phyloP scores from a whole-genome alignment of 1,139 yeast species.

The Candida labiduridarum region DNA sequence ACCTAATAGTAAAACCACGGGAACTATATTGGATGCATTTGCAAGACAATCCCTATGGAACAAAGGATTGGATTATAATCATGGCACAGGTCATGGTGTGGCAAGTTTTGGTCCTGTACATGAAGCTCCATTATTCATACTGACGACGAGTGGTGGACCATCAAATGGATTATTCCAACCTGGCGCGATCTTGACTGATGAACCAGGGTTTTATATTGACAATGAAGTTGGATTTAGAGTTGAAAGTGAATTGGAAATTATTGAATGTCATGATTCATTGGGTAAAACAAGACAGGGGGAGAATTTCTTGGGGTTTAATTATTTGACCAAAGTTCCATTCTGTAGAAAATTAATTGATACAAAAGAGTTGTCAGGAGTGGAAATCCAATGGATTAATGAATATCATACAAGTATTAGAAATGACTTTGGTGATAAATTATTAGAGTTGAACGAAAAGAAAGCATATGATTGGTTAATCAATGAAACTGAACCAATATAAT shows the following conservation, averaged over 20 bases:
- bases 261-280: slow-evolving; percentile 31
- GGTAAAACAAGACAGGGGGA: slow-evolving; percentile 41
- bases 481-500: slow-evolving; percentile 37
- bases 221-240: slow-evolving; percentile 55
- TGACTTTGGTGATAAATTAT: slow-evolving; percentile 37
- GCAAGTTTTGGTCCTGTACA: slow-evolving; percentile 61
- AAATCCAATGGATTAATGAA: slow-evolving; percentile 54
- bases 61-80: slow-evolving; percentile 54
- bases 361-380: slow-evolving; percentile 35
- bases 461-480: slow-evolving; percentile 44
- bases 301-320: slow-evolving; percentile 46
- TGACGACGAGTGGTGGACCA: slow-evolving; percentile 41
- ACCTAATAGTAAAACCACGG: slow-evolving; percentile 39
- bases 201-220: slow-evolving; percentile 59
- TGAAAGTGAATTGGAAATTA: slow-evolving; percentile 53
- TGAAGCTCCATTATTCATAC: slow-evolving; percentile 55
- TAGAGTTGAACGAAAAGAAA: slow-evolving; percentile 39
- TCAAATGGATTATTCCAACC: slow-evolving; percentile 33
- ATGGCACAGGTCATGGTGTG: slow-evolving; percentile 65
- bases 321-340: slow-evolving; percentile 58
- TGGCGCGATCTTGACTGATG: slow-evolving; percentile 56
- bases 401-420: slow-evolving; percentile 43
- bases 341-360: slow-evolving; percentile 49
- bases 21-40: slow-evolving; percentile 50
- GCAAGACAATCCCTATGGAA: slow-evolving; percentile 57